phyloP scores from a whole-genome alignment of 2,329 filamentous ascomycete genomes.

The Aspergillus terreus region DNA sequence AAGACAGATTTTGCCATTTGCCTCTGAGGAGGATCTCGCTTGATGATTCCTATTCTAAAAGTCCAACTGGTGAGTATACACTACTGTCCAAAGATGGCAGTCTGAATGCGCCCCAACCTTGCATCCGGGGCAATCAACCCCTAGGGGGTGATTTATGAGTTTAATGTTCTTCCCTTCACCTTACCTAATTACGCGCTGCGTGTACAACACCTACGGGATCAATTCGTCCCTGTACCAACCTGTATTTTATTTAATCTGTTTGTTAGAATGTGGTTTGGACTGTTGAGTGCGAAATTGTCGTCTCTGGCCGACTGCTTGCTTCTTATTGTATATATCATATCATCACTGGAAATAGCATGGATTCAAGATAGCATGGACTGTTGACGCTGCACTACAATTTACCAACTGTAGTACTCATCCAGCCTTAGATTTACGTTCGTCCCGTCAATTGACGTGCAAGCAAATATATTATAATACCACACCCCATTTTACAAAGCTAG shows the following conservation, averaged over 20 bases:
- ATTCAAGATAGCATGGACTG: too few relatives aligned
- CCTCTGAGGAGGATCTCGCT: neutral
- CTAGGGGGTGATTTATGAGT: neutral
- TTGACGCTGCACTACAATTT: too few relatives aligned
- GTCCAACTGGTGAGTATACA: neutral
- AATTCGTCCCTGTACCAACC: constrained; percentile 3
- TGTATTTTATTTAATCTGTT: constrained; percentile 9
- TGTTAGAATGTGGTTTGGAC: neutral
- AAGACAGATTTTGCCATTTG: neutral
- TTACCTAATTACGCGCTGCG: neutral
- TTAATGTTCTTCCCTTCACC: neutral
- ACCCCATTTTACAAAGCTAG: too few relatives aligned
- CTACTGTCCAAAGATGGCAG: neutral
- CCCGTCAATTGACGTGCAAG: too few relatives aligned
- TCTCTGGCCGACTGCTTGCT: neutral
- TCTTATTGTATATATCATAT: constrained; percentile 6
- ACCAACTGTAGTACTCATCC: too few relatives aligned
- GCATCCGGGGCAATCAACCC: too few relatives aligned
- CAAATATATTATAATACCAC: too few relatives aligned
- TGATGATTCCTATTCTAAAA: neutral
- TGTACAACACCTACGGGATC: constrained; percentile 15
- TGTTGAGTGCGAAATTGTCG: neutral
- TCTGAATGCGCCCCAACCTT: too few relatives aligned
- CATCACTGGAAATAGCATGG: too few relatives aligned
- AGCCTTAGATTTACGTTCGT: too few relatives aligned